These are phyloP conservation scores for sunflower (Helianthus annuus) DNA, from an alignment of 129 eudicot species.

Conservation along the genomic window HanXRQr2.0-SUNRISE NC_035434.2:82844965-82845464, in stretches of 20 bases:
- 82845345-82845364: background rate
- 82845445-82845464: background rate
- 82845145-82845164: background rate
- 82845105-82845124: slow-evolving; percentile 91
- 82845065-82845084: slow-evolving; percentile 73
- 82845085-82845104: slow-evolving; percentile 84
- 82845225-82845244: slow-evolving; percentile 78
- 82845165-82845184: slow-evolving; percentile 12
- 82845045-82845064: slow-evolving; percentile 85
- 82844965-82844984: background rate
- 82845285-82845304: slow-evolving; percentile 21
- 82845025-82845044: slow-evolving; percentile 94
- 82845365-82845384: slow-evolving; percentile 6
- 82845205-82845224: slow-evolving; percentile 97
- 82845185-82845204: background rate
- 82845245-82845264: slow-evolving; percentile 60
- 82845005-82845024: slow-evolving; percentile 65
- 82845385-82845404: slow-evolving; percentile 28
- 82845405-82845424: slow-evolving; percentile 22
- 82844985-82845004: slow-evolving; percentile 57
- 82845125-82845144: slow-evolving; percentile 48
- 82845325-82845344: slow-evolving; percentile 10
- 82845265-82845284: slow-evolving; percentile 67
- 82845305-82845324: slow-evolving; percentile 4
- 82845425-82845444: slow-evolving; percentile 32